Percentiles rank a stretch among this genome's conserved stretches.
These are phyloP conservation scores for Pichia phayaonensis DNA, from an alignment of 805 yeast species.

Conservation along the genomic window DNA sequence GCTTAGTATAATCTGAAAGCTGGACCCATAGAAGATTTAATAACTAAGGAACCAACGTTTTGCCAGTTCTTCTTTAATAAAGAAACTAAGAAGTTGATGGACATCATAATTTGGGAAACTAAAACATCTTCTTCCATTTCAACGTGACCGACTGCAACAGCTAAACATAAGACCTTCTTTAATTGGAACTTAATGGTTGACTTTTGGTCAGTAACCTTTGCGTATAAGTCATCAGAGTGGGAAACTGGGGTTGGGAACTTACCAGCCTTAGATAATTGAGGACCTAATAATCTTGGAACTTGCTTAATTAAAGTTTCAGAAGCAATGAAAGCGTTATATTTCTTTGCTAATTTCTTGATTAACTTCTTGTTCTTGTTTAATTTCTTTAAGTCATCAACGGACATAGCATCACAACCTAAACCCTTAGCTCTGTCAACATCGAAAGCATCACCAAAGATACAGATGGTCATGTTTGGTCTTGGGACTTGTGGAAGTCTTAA, in stretches of 20 bases:
- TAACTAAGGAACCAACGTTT: slow-evolving; percentile 98
- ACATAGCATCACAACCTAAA: slow-evolving; percentile 98
- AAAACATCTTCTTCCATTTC: slow-evolving; percentile 97
- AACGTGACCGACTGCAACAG: slow-evolving; percentile 99
- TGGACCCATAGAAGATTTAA: slow-evolving; percentile 99
- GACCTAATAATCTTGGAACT: slow-evolving; percentile 99
- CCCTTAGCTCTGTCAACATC: slow-evolving; percentile 99
- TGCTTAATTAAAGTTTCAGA: slow-evolving; percentile 99
- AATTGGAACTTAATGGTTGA: slow-evolving; percentile 99
- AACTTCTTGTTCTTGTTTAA: slow-evolving; percentile 99
- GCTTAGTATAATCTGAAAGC: slow-evolving; percentile 97
- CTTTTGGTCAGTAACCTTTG: slow-evolving; percentile 94
- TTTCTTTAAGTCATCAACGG: slow-evolving; percentile 99
- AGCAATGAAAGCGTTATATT: slow-evolving; percentile 99
- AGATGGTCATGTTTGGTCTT: slow-evolving; percentile 99
- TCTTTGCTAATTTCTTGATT: slow-evolving; percentile 99
- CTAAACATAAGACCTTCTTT: slow-evolving; percentile 99
- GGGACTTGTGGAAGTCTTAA: slow-evolving; percentile 97
- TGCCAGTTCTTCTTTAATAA: slow-evolving; percentile 99
- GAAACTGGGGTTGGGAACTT: slow-evolving; percentile 99
- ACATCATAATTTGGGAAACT: slow-evolving; percentile 97
- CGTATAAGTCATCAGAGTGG: slow-evolving; percentile 95
- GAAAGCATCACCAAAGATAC: slow-evolving; percentile 99
- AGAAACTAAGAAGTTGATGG: slow-evolving; percentile 98
- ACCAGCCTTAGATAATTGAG: slow-evolving; percentile 99